Evolutionary conservation across 176 grass and related monocot genomes (phyloP), one percentile per base, ranked within the genome.

Genomic region (Cymbopogon citratus): DNA sequence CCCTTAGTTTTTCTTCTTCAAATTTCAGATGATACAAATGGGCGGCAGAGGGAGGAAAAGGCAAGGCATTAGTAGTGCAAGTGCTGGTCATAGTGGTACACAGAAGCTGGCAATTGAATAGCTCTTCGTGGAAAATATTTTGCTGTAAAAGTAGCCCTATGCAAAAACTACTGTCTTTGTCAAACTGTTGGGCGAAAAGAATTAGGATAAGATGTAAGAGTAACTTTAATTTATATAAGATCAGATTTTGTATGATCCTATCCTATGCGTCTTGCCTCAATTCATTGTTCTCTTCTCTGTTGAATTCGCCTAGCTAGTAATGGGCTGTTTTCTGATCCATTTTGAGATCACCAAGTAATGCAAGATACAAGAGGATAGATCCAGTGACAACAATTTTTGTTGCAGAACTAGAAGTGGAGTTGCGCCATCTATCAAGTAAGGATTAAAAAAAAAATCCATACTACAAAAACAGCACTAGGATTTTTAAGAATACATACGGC

Each of bases 11-110:
- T 73, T 65, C 21, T 40, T 71, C 10, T 34, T n/a, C n/a, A n/a
- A 78, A 54, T 21, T 78, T 72, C 74, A 78, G 86, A 78, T 78
- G 73, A 82, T 71, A 52, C n/a, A 24, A 33, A 33, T 33, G 31
- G 31, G 31, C 31, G 3, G 3, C 31, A 33, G 31, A 33, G 31
- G 31, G 31, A 33, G 31, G 31, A 33, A 33, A 33, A 33, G 31
- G 31, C 31, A 33, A 33, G 31, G 31, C 31, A 3, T 33, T 33
- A 24, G 6, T 6, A 34, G 69, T 59, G 49, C 44, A 73, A 80
- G 31, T 33, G 3, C 31, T 33, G 31, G 31, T 33, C 31, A 33
- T 33, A 33, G 31, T 3, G 31, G 31, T 33, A 33, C 3, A 25
- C 41, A 12, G 45, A 59, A 15, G 6, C 5, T 63, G 40, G 25